These are phyloP conservation scores for Geoglossum glabrum DNA, from an alignment of 495 filamentous ascomycete species.

Conservation along the genomic window DNA sequence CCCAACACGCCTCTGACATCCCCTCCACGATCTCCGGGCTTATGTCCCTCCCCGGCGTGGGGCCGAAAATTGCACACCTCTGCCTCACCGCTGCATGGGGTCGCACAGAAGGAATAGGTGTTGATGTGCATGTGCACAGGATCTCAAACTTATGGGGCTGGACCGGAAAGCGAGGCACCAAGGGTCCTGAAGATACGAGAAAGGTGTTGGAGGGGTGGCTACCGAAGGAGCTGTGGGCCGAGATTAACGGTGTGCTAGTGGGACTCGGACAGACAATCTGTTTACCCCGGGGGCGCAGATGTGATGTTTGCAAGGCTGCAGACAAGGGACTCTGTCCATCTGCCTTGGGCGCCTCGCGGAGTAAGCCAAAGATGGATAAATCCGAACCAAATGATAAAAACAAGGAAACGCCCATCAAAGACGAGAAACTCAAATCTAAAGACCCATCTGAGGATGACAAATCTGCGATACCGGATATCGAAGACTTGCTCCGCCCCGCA, in stretches of 20 bases:
- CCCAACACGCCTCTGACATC: slow-evolving; percentile 65
- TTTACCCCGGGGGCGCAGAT: slow-evolving; percentile 9
- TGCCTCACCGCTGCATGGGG: slow-evolving; percentile 54
- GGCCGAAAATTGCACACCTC: slow-evolving; percentile 93
- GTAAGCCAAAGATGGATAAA: slow-evolving; percentile 1
- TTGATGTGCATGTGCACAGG: slow-evolving; percentile 56
- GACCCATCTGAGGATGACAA: not conserved
- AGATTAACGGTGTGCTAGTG: slow-evolving; percentile 8
- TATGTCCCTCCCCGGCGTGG: slow-evolving; percentile 69
- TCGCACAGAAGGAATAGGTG: slow-evolving; percentile 38
- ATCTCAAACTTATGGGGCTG: slow-evolving; percentile 96
- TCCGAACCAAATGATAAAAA: not conserved
- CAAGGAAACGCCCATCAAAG: not conserved
- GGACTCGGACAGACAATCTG: slow-evolving; percentile 9
- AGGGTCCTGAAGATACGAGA: slow-evolving; percentile 5
- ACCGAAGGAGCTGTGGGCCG: slow-evolving; percentile 6
- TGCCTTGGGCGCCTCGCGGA: not conserved
- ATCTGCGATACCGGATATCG: not conserved
- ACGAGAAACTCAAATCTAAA: not conserved
- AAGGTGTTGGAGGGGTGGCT: slow-evolving; percentile 5
- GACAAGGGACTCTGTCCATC: slow-evolving; percentile 5
- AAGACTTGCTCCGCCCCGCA: not conserved
- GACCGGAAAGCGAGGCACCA: slow-evolving; percentile 13
- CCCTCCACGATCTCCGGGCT: slow-evolving; percentile 62
- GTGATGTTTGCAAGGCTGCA: slow-evolving; percentile 5